Evolutionary conservation across 306 rosid species (phyloP), one percentile per base, ranked within the genome.

Genomic region (Glycyrrhiza uralensis): DNA sequence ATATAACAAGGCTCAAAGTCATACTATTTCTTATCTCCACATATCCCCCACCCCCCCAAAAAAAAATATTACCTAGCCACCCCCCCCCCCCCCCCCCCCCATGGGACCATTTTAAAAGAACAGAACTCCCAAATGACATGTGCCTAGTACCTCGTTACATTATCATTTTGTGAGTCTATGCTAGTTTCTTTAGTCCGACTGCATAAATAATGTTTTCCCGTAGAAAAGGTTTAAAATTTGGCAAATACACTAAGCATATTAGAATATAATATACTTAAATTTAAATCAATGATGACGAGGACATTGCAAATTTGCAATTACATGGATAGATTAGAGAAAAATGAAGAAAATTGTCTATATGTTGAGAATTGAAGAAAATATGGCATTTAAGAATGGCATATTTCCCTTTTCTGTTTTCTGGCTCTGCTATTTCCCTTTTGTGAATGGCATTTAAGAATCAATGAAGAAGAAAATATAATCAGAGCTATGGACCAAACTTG

Each of bases 381-480:
- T 29, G 41, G n/a, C n/a, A n/a, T n/a, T n/a, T n/a, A n/a, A n/a
- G n/a, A n/a, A n/a, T n/a, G n/a, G n/a, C n/a, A n/a, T n/a, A n/a
- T n/a, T n/a, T n/a, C n/a, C n/a, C n/a, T n/a, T n/a, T 14, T 36
- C 45, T 33, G 19, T 58, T 58, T 59, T 9, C 15, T n/a, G n/a
- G n/a, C n/a, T n/a, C n/a, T 17, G 45, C n/a, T 59, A 30, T 33
- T 33, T 32, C 45, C 7, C 28, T 32, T 33, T 61, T 61, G 19
- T 38, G 68, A 61, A 51, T 49, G 30, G 71, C 38, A 38, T 42
- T 82, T 72, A 60, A 26, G 61, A 72, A 41, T 66, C 49, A 73
- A 78, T 38, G 24, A 50, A 61, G 50, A 18, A 49, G 44, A 39
- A 38, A 50, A 39, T 28, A 11, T 47, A 28, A 33, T 24, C 17